Conservation (phyloP, 1,284 basidiomycete genomes). For the Cryptococcus floricola region DNA sequence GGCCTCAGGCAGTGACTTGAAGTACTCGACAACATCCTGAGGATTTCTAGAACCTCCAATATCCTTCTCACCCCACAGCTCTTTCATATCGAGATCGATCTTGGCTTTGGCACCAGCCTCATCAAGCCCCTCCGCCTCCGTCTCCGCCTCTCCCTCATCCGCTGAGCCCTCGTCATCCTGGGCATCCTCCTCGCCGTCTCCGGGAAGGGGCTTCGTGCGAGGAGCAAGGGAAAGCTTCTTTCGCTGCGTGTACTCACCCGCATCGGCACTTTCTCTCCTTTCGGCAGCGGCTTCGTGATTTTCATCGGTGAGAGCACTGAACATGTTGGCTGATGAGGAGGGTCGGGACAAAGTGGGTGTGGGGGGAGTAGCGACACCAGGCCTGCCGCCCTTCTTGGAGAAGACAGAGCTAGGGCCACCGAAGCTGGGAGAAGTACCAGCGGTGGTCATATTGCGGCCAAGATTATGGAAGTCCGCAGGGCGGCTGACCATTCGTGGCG, state of each 20-base stretch:
- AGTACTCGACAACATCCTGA: constrained; percentile 58
- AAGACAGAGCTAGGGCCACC: constrained; percentile 77
- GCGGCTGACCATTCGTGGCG: constrained; percentile 57
- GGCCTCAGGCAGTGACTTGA: constrained; percentile 56
- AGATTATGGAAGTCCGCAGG: constrained; percentile 54
- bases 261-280: constrained; percentile 39
- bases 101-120: constrained; percentile 70
- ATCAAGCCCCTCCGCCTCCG: constrained; percentile 60
- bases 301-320: constrained; percentile 63
- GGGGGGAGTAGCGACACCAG: constrained; percentile 48
- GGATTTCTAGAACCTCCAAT: constrained; percentile 44
- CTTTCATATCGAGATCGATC: constrained; percentile 58
- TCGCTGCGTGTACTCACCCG: constrained; percentile 56
- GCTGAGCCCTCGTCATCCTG: constrained; percentile 32
- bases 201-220: constrained; percentile 56
- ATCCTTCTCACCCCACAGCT: constrained; percentile 51
- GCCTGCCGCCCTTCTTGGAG: constrained; percentile 63
- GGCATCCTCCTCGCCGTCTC: constrained; percentile 38
- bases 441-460: constrained; percentile 70
- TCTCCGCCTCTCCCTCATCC: constrained; percentile 31
- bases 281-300: constrained; percentile 46
- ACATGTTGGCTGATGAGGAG: constrained; percentile 80
- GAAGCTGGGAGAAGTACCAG: constrained; percentile 67
- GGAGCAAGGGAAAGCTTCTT: constrained; percentile 70
- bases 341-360: constrained; percentile 69